These are phyloP conservation scores for Lipomyces yamadae DNA, from an alignment of 805 yeast species.

Conservation along the genomic window DNA sequence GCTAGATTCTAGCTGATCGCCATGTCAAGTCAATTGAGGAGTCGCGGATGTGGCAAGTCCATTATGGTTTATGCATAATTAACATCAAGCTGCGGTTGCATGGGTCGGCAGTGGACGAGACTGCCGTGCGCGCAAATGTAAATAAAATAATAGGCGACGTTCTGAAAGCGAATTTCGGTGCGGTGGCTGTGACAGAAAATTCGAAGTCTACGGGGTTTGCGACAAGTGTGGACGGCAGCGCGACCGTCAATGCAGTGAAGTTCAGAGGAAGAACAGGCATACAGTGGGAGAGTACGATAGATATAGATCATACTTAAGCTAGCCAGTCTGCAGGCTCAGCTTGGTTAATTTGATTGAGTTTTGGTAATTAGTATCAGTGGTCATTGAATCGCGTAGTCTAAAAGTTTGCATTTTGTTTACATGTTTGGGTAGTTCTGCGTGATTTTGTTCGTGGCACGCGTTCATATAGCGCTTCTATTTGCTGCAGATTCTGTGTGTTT, in stretches of 20 bases:
- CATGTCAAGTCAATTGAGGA: slow-evolving; percentile 44
- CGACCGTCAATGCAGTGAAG: slow-evolving; percentile 24
- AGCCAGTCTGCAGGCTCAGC: no score
- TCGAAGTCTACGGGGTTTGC: slow-evolving; percentile 9
- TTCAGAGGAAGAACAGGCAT: slow-evolving; percentile 23
- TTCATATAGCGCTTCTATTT: not conserved
- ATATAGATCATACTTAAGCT: slow-evolving; percentile 20
- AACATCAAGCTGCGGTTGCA: slow-evolving; percentile 44
- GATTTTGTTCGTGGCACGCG: not conserved
- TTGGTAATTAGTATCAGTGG: not conserved
- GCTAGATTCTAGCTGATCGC: slow-evolving; percentile 39
- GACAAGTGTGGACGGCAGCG: slow-evolving; percentile 23
- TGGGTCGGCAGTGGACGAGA: slow-evolving; percentile 46
- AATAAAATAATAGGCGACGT: slow-evolving; percentile 34
- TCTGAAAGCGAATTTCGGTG: slow-evolving; percentile 30
- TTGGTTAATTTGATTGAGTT: no score
- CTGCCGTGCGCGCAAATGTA: slow-evolving; percentile 41
- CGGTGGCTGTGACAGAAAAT: slow-evolving; percentile 2
- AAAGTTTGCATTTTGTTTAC: slow-evolving; percentile 9
- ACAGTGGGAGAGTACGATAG: slow-evolving; percentile 37
- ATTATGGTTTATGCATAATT: slow-evolving; percentile 51
- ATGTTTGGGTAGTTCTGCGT: not conserved
- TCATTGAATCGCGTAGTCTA: not conserved
- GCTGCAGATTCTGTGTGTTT: no score
- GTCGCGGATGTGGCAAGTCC: slow-evolving; percentile 52